Base-by-base conservation (phyloP, 2,329 filamentous ascomycete genomes). In the Diaporthe humulicola region DNA sequence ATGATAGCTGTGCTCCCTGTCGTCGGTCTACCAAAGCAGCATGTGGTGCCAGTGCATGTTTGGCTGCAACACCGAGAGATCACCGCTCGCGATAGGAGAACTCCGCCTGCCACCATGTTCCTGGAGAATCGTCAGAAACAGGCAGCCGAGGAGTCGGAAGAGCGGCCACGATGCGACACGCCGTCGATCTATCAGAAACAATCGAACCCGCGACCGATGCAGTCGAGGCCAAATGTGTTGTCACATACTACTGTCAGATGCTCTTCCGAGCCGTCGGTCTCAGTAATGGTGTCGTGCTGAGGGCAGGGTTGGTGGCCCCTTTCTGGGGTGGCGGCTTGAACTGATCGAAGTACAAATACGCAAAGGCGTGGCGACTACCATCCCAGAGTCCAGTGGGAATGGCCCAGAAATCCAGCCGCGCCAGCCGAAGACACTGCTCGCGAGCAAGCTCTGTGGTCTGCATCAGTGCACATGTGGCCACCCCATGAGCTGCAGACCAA, bases 21-120 rank as follows among this genome's bases (percentile, higher is more conserved):
- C 45, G 17, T 52, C 64, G 64, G 64, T 67, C 45, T 52, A 67
- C 64, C 45, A 28, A 67, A 67, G 30, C 30, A 67, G 64, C 36
- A 67, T 38, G 64, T 50, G 33, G 25, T 12, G 33, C 45, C 42
- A 52, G 28, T 30, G n/a, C 14, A 38, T 5, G 10, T 28, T 0
- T 19, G 36, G 33, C 22, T 52, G 33, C 7, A 38, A 67, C 19
- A 38, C 64, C 64, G 45, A 67, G 30, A 38, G 45, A 67, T 67
- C 45, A 52, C 45, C 45, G 64, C 45, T 50, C 14, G 4, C n/a
- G 10, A 38, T 12, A 36, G 30, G 17, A 38, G 22, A 52, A 7
- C 64, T 38, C n/a, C 8, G 14, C 33, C n/a, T 5, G 14, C 33
- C 30, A 50, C 64, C 38, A 17, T 25, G 30, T 25, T 36, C 19